phyloP scores from a whole-genome alignment of 2,329 filamentous ascomycete species.

The Nemania diffusa region DNA sequence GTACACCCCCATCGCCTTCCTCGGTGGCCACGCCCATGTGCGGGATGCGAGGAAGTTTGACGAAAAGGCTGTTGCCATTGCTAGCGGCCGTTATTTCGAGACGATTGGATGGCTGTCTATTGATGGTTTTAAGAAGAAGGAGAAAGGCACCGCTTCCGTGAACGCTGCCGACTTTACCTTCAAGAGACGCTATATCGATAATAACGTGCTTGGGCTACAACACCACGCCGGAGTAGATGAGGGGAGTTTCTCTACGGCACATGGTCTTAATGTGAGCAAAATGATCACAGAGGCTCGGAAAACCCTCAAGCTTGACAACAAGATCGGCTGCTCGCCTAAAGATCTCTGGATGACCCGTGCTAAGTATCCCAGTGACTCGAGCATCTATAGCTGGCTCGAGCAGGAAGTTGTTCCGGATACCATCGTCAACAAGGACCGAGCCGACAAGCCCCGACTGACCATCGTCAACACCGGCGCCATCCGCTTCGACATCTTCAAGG shows the following conservation, averaged over 20 bases:
- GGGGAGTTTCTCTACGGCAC: slow-evolving; percentile 78
- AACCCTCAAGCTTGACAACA: slow-evolving; percentile 75
- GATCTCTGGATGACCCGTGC: slow-evolving; percentile 84
- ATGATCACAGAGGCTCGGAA: slow-evolving; percentile 77
- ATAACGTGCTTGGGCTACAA: slow-evolving; percentile 85
- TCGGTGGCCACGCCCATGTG: slow-evolving; percentile 91
- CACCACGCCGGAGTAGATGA: slow-evolving; percentile 81
- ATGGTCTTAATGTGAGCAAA: slow-evolving; percentile 76
- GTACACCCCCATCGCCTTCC: slow-evolving; percentile 88
- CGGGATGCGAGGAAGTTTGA: slow-evolving; percentile 86
- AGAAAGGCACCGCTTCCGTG: slow-evolving; percentile 46
- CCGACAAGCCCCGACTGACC: slow-evolving; percentile 72
- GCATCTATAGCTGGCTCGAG: slow-evolving; percentile 84
- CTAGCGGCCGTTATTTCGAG: slow-evolving; percentile 92
- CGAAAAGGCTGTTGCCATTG: slow-evolving; percentile 78
- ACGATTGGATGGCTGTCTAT: slow-evolving; percentile 95
- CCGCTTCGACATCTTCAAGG: slow-evolving; percentile 95
- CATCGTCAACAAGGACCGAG: slow-evolving; percentile 66
- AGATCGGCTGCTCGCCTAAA: slow-evolving; percentile 84
- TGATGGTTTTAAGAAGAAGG: slow-evolving; percentile 64
- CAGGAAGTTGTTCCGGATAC: slow-evolving; percentile 77
- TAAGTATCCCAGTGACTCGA: slow-evolving; percentile 77
- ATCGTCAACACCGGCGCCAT: slow-evolving; percentile 91
- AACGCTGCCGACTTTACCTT: slow-evolving; percentile 67
- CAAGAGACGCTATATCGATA: slow-evolving; percentile 88